These are phyloP conservation scores for Schizothecium vesticola DNA, from an alignment of 495 filamentous ascomycete genomes.

Conservation along the genomic window DNA sequence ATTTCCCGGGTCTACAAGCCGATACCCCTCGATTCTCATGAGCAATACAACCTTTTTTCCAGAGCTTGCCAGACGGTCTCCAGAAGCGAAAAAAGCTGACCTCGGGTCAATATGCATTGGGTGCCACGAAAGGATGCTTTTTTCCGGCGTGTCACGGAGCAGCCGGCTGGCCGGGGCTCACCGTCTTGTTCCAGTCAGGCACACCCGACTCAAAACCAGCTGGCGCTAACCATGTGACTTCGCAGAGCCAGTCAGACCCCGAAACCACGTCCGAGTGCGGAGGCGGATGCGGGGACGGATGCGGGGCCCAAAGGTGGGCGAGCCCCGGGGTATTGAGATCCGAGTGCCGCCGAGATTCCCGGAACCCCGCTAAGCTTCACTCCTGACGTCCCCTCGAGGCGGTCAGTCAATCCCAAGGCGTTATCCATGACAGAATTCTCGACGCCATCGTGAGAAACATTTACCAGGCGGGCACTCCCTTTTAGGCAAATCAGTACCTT, in stretches of 20 bases:
- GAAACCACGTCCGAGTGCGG: neutral
- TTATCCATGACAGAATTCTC: neutral
- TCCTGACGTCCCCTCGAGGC: neutral
- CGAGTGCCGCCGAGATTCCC: neutral
- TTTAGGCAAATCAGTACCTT: neutral
- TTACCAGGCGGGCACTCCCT: neutral
- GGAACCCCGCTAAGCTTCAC: neutral
- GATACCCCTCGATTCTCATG: too few relatives aligned
- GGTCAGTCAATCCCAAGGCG: neutral
- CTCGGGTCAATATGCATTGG: neutral
- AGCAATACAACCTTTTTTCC: neutral
- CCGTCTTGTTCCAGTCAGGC: neutral
- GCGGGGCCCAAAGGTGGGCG: neutral
- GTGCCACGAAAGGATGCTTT: neutral
- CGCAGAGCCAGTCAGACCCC: neutral
- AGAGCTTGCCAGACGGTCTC: neutral
- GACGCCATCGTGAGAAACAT: neutral
- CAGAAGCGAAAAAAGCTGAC: neutral
- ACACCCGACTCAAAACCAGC: neutral
- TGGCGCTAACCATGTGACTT: conserved; percentile 1
- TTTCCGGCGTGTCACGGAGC: neutral
- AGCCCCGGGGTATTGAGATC: neutral
- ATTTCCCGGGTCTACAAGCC: neutral
- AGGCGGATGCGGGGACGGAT: conserved; percentile 7
- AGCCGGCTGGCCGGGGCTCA: neutral